Evolutionary conservation across 192 early-diverging fungal species (phyloP), one percentile per base, ranked within the genome.

Genomic region (Entomortierella parvispora): DNA sequence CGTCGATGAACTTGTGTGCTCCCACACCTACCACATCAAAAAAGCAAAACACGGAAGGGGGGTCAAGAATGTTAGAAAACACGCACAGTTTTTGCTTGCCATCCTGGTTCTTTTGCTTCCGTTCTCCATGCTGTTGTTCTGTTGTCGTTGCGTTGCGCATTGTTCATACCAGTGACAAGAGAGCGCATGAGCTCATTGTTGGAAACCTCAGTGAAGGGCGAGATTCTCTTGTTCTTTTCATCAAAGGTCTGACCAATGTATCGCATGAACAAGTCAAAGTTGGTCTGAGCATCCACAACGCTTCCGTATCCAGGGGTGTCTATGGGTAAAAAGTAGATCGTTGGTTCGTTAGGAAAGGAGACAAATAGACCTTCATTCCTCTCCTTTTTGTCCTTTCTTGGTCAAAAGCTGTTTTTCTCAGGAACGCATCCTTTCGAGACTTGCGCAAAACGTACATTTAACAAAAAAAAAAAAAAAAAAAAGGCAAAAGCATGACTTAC

Each of bases 1-100:
- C 67, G 44, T 86, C 85, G 8, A 83, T 69, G 58, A 84, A 83
- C 54, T 56, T 52, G 45, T 77, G 74, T 17, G 74, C 74, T 15
- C 74, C 74, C 4, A 77, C 74, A 47, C 74, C 74, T 77, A 76
- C 22, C 20, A 44, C 6, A 54, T 40, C 54, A 46, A 6, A 43
- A 11, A 28, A 22, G 32, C n/a, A 40, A 40, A 40, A n/a, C n/a
- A n/a, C n/a, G n/a, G n/a, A n/a, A n/a, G n/a, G n/a, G n/a, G n/a
- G n/a, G n/a, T 33, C 31, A 42, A 12, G 34, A 31, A 31, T 9
- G 52, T 54, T 54, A 54, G 14, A 15, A 22, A 49, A n/a, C n/a
- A n/a, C n/a, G 9, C 43, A 44, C 43, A 8, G 8, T 17, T 44
- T 17, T 44, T 17, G 9, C 43, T 44, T 17, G 8, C 43, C 17